Evolutionary conservation across 208 protist genomes (phyloP).

Genomic region (Leishmania arabica): DNA sequence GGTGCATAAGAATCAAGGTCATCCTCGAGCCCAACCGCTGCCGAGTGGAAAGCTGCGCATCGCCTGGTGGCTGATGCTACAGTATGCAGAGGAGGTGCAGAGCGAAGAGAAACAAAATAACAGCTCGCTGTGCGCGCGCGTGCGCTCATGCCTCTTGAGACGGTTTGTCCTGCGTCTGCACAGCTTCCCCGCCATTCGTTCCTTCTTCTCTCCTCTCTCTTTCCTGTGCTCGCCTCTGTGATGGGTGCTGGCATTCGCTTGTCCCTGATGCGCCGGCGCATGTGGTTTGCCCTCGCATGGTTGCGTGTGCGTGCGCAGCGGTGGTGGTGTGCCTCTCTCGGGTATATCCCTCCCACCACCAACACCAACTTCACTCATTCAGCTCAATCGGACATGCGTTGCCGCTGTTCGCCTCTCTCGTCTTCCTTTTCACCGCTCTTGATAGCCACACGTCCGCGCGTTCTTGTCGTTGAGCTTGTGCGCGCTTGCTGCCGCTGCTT

Average conservation of each 20-base stretch:
- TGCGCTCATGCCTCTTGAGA: background rate
- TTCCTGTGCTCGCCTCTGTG: background rate
- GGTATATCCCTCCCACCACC: background rate
- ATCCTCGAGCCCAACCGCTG: background rate
- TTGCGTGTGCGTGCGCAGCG: background rate
- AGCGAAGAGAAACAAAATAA: background rate
- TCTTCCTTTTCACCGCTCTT: background rate
- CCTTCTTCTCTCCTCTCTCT: background rate
- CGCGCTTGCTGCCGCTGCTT: background rate
- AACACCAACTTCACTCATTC: background rate
- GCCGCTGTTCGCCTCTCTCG: background rate
- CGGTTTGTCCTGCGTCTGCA: background rate
- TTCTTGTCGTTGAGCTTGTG: too few relatives aligned
- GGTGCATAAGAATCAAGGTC: background rate
- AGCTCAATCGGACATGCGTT: background rate
- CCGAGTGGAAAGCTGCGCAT: background rate
- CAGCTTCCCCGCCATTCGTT: background rate
- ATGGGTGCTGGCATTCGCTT: background rate
- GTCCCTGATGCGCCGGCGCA: background rate
- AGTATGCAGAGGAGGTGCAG: too few relatives aligned
- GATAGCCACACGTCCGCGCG: too few relatives aligned
- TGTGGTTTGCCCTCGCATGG: background rate
- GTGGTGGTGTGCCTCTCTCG: background rate
- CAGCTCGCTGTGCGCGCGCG: background rate
- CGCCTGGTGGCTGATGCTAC: background rate